phyloP scores from a whole-genome alignment of 805 yeast species.

The Candida maesae region DNA sequence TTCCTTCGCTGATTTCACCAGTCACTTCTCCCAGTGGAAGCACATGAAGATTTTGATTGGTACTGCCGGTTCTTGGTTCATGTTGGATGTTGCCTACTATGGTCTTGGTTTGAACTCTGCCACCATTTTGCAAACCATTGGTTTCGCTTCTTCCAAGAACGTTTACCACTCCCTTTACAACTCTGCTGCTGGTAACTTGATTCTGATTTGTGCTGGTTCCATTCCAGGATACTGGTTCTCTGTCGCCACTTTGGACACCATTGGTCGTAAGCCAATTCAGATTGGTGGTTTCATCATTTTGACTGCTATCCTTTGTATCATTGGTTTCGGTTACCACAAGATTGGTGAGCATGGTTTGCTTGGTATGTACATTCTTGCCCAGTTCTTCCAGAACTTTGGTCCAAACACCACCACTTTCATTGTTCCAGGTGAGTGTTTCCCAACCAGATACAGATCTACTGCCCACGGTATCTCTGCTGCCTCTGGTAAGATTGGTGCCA shows the following conservation, averaged over 20 bases:
- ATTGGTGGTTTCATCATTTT: slow-evolving; percentile 67
- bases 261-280: slow-evolving; percentile 87
- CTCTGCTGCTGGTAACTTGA: slow-evolving; percentile 87
- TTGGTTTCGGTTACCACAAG: slow-evolving; percentile 82
- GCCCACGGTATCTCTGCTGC: slow-evolving; percentile 97
- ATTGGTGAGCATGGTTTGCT: slow-evolving; percentile 62
- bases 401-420: slow-evolving; percentile 91
- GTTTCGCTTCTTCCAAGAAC: slow-evolving; percentile 70
- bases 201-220: slow-evolving; percentile 90
- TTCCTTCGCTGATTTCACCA: slow-evolving; percentile 64
- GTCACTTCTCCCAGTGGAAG: slow-evolving; percentile 82
- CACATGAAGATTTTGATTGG: slow-evolving; percentile 77
- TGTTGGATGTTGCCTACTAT: slow-evolving; percentile 85
- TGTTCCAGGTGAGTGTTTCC: slow-evolving; percentile 89
- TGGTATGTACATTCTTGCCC: slow-evolving; percentile 74
- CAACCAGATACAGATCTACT: slow-evolving; percentile 92
- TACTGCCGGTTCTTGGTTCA: slow-evolving; percentile 90
- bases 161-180: slow-evolving; percentile 70
- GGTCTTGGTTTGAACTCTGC: slow-evolving; percentile 86
- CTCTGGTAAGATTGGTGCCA: slow-evolving; percentile 88
- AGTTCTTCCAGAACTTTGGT: slow-evolving; percentile 89
- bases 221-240: slow-evolving; percentile 92
- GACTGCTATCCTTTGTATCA: slow-evolving; percentile 68
- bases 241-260: slow-evolving; percentile 70
- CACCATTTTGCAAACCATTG: slow-evolving; percentile 74